Conservation (phyloP, 371 early-diverging fungal genomes). For the Rhizopus stolonifer region DNA sequence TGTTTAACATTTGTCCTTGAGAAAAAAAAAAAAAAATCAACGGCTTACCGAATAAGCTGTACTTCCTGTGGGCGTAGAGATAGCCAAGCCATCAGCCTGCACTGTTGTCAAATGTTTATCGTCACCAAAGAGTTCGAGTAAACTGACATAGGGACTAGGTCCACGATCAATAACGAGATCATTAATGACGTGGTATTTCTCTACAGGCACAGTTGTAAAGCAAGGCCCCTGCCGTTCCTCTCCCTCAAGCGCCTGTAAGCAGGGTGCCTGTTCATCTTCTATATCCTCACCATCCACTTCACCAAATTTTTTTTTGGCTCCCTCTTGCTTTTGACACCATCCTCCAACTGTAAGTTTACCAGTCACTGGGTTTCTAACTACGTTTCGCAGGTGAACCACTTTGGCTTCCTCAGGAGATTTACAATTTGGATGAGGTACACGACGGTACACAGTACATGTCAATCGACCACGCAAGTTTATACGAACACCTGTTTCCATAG, state of each 20-base stretch:
- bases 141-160: slow-evolving; percentile 85
- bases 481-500: slow-evolving; percentile 72
- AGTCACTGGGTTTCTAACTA: slow-evolving; percentile 44
- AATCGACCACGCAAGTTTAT: slow-evolving; percentile 89
- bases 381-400: slow-evolving; percentile 34
- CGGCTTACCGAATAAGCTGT: slow-evolving; percentile 87
- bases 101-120: slow-evolving; percentile 81
- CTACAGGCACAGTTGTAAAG: slow-evolving; percentile 50
- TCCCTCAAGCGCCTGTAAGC: background rate
- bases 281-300: slow-evolving; percentile 45
- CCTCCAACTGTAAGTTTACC: slow-evolving; percentile 49
- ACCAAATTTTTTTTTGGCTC: slow-evolving; percentile 36
- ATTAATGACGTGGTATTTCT: slow-evolving; percentile 72
- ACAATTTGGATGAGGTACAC: slow-evolving; percentile 37
- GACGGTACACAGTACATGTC: slow-evolving; percentile 77
- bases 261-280: slow-evolving; percentile 8
- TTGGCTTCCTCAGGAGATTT: slow-evolving; percentile 16
- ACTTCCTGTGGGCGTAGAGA: slow-evolving; percentile 96
- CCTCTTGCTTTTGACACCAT: slow-evolving; percentile 31
- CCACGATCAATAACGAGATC: slow-evolving; percentile 90
- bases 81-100: slow-evolving; percentile 89
- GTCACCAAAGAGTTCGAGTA: slow-evolving; percentile 90
- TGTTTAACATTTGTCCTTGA: too few relatives aligned
- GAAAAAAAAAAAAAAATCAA: background rate
- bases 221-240: slow-evolving; percentile 46